Percentiles rank a stretch among this genome's conserved stretches.
Conservation (phyloP, 441 rosid genomes). For the Sinapis alba region DNA sequence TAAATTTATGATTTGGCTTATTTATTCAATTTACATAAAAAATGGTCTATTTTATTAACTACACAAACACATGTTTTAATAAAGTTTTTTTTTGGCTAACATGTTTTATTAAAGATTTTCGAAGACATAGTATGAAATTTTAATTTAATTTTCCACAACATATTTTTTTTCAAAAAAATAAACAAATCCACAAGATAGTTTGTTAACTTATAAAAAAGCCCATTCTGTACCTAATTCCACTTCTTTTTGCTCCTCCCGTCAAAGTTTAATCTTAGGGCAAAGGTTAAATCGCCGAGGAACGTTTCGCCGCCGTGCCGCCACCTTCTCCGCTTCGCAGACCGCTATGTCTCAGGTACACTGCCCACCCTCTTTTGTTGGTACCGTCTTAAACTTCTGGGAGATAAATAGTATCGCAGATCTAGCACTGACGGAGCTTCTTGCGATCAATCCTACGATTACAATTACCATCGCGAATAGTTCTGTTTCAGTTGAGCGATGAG, state of each 20-base stretch:
- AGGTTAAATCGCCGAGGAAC: slow-evolving; percentile 21
- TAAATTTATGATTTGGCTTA: neutral
- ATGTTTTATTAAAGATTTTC: too few relatives aligned
- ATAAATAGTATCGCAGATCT: neutral
- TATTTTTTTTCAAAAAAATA: neutral
- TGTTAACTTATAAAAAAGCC: neutral
- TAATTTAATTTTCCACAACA: neutral
- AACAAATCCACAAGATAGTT: neutral
- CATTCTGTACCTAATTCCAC: neutral
- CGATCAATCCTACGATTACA: neutral
- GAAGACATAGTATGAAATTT: neutral
- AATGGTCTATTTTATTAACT: neutral
- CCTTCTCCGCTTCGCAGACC: slow-evolving; percentile 5
- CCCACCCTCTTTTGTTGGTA: neutral
- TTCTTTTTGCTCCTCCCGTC: slow-evolving; percentile 7
- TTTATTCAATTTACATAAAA: too few relatives aligned
- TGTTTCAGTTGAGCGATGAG: neutral
- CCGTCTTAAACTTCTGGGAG: neutral
- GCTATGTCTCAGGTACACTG: slow-evolving; percentile 39
- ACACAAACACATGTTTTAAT: too few relatives aligned
- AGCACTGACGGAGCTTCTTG: neutral
- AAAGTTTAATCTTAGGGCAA: slow-evolving; percentile 28
- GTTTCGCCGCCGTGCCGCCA: slow-evolving; percentile 7
- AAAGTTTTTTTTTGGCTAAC: neutral
- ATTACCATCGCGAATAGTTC: neutral